These are phyloP conservation scores for Penicillium desertorum DNA, from an alignment of 495 filamentous ascomycete genomes.

Conservation along the genomic window DNA sequence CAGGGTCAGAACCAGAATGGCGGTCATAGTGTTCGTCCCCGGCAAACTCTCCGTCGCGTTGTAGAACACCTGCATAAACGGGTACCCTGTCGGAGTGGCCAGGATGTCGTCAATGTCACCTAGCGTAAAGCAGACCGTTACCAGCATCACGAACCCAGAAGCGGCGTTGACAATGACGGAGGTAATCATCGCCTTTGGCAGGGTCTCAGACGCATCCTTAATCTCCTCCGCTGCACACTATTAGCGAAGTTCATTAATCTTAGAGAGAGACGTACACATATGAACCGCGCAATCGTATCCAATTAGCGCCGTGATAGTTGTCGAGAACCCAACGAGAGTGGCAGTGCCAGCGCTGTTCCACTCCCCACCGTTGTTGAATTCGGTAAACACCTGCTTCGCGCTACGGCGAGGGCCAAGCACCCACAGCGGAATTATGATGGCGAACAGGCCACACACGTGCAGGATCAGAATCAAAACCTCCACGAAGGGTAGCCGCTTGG, in stretches of 20 bases:
- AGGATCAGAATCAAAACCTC: constrained; percentile 40
- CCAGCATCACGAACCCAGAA: constrained; percentile 40
- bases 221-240: constrained; percentile 43
- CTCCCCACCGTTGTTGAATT: constrained; percentile 44
- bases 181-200: constrained; percentile 43
- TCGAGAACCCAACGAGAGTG: constrained; percentile 7
- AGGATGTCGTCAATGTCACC: constrained; percentile 38
- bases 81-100: constrained; percentile 29
- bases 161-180: constrained; percentile 35
- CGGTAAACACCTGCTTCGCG: constrained; percentile 45
- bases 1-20: constrained; percentile 33
- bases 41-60: constrained; percentile 21
- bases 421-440: constrained; percentile 44
- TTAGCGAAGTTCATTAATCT: background rate
- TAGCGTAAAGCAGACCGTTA: constrained; percentile 44
- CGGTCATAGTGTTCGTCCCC: constrained; percentile 30
- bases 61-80: constrained; percentile 34
- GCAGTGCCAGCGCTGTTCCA: constrained; percentile 34
- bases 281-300: constrained; percentile 22
- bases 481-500: constrained; percentile 39
- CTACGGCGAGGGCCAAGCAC: constrained; percentile 38
- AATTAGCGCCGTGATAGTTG: constrained; percentile 36
- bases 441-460: constrained; percentile 42
- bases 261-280: constrained; percentile 19
- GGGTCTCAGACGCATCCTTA: constrained; percentile 35